These are phyloP conservation scores for Helianthus tuberosus DNA, from an alignment of 129 eudicot species.

Conservation along the genomic window DNA sequence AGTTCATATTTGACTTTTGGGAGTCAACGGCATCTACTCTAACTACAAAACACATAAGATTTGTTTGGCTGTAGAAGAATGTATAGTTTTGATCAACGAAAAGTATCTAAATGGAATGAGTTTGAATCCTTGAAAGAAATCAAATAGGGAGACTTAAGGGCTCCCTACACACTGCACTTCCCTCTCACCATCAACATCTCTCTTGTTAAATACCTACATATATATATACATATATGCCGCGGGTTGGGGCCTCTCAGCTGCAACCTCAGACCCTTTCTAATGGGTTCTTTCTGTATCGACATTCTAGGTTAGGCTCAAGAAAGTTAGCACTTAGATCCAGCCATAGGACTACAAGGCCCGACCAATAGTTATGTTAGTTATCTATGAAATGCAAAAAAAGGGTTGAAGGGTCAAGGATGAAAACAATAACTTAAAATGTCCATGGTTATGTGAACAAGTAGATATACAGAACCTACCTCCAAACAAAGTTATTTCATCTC, in stretches of 20 bases:
- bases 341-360: too few species aligned
- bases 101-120: not conserved
- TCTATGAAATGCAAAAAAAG: not conserved
- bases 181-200: too few species aligned
- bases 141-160: too few species aligned
- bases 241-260: too few species aligned
- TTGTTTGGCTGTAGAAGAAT: not conserved
- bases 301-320: not conserved
- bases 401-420: not conserved
- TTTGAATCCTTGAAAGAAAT: not conserved
- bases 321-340: too few species aligned
- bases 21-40: conserved; percentile 16
- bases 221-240: too few species aligned
- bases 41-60: not conserved
- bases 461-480: conserved; percentile 48
- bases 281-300: too few species aligned
- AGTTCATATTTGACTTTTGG: not conserved
- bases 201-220: too few species aligned
- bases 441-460: not conserved
- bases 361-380: not conserved
- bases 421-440: not conserved
- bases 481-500: conserved; percentile 65
- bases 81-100: not conserved
- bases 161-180: too few species aligned
- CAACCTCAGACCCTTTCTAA: too few species aligned